Evolutionary conservation across 2,329 filamentous ascomycete species (phyloP), one percentile per base, ranked within the genome.

Genomic region (Aspergillus tubingensis): DNA sequence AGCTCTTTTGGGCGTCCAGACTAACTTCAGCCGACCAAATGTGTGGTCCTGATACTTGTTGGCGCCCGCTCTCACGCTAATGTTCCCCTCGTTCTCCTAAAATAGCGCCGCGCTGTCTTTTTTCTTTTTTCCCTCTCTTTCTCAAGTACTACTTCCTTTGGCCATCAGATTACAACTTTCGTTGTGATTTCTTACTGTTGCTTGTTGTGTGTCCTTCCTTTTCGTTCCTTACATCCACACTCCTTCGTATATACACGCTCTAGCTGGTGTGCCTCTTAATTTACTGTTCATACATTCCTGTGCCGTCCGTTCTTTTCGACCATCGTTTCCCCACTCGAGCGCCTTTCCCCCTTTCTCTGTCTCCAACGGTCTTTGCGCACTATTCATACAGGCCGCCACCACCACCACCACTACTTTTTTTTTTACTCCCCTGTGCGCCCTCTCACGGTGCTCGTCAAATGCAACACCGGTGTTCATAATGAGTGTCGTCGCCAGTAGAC

Each of bases 401-500:
- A 53, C 51, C 30, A 48, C 49, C 0, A 21, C 19, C n/a, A 27
- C 49, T 44, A 52, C n/a, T 41, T 54, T 19, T 41, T 54, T 19
- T 17, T 13, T 27, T 59, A 57, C 36, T 52, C 48, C 43, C 48
- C 48, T 57, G 38, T 49, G 36, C 43, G 30, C 54, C 47, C 54
- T 51, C 27, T 58, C 52, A 61, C 62, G 49, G 62, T 67, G 57
- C 58, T 60, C 54, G 39, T 62, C 59, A 53, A 60, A 65, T 60
- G 58, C 61, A 49, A 53, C 58, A 54, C 25, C 27, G 30, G 47
- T 38, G 50, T 63, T 67, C 70, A 72, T 58, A 43, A 79, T 79
- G 77, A 78, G 72, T 64, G 73, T 76, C 58, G 70, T 78, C 59
- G 74, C 74, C 62, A 76, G 71, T 69, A 75, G 73, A 72, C 72